phyloP scores from a whole-genome alignment of 306 rosid species.

The Dicorynia guianensis region DNA sequence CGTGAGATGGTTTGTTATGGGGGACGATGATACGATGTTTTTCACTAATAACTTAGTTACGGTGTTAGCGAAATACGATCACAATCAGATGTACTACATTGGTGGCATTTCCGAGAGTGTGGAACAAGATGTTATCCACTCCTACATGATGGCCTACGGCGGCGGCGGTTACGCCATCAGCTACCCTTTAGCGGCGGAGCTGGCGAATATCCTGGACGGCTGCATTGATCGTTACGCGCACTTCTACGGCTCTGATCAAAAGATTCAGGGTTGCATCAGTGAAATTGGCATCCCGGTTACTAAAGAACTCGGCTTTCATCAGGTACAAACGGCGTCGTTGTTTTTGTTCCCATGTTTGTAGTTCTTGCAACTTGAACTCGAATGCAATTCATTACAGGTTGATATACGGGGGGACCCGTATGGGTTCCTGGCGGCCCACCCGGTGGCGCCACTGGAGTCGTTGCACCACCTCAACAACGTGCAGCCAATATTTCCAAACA shows the following conservation, averaged over 20 bases:
- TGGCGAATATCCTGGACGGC: slow-evolving; percentile 57
- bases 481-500: slow-evolving; percentile 48
- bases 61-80: slow-evolving; percentile 58
- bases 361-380: background rate
- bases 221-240: slow-evolving; percentile 55
- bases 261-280: slow-evolving; percentile 59
- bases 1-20: slow-evolving; percentile 70
- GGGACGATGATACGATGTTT: slow-evolving; percentile 65
- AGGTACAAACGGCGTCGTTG: slow-evolving; percentile 23
- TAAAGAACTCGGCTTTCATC: slow-evolving; percentile 63
- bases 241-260: slow-evolving; percentile 57
- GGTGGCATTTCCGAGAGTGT: slow-evolving; percentile 64
- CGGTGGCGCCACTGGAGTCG: slow-evolving; percentile 58
- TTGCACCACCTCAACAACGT: slow-evolving; percentile 62
- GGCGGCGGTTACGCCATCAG: slow-evolving; percentile 67
- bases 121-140: slow-evolving; percentile 52
- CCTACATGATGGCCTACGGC: slow-evolving; percentile 56
- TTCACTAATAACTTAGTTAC: slow-evolving; percentile 53
- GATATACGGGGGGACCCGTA: slow-evolving; percentile 55
- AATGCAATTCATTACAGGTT: slow-evolving; percentile 24
- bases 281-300: slow-evolving; percentile 62
- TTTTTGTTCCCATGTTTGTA: too few species aligned
- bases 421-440: slow-evolving; percentile 65
- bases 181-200: slow-evolving; percentile 56
- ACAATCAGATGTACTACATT: slow-evolving; percentile 62